Base-by-base conservation (phyloP, 169 alveolate species). In the Fabrea salina region DNA sequence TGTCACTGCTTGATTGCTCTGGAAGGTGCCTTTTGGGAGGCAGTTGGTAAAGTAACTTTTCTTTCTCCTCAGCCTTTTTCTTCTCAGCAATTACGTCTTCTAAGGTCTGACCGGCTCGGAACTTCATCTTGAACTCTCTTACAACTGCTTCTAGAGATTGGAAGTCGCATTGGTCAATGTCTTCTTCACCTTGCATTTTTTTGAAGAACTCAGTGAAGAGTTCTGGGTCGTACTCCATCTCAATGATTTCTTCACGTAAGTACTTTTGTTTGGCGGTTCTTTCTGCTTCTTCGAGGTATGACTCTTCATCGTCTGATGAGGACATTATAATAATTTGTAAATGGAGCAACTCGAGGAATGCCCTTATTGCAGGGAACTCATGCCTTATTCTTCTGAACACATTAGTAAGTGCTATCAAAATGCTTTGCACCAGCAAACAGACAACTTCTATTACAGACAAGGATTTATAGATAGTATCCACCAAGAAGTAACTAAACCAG, bases 221-320 rank as follows among this genome's bases (percentile, higher is more conserved):
- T 25, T 47, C 30, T 47, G 56, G 56, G 19, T 47, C 56, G 56
- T 56, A 56, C 40, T 56, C 27, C 68, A 56, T 22, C 37, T 56
- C 68, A 56, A 56, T 56, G 68, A 56, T 56, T 56, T 56, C 68
- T 56, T 56, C 68, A 13, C 68, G n/a, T n/a, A 56, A 27, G 37
- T n/a, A 56, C 16, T 56, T 56, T 1, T 27, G 37, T 56, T 56
- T 56, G 19, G 68, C 68, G 2, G 16, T 56, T n/a, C 68, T n/a
- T 56, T 56, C 27, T 22, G 68, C 68, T 56, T 13, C 68, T 27
- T 56, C 68, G n/a, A 56, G 25, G 25, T 56, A 56, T 19, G n/a
- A 16, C 13, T 56, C 68, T 56, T 56, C 68, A 27, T 56, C 68
- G 25, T 35, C 27, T 47, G 56, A 47, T n/a, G n/a, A n/a, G n/a